Base-by-base conservation (phyloP, 2,329 filamentous ascomycete species). In the Cladosporium oxysporum region DNA sequence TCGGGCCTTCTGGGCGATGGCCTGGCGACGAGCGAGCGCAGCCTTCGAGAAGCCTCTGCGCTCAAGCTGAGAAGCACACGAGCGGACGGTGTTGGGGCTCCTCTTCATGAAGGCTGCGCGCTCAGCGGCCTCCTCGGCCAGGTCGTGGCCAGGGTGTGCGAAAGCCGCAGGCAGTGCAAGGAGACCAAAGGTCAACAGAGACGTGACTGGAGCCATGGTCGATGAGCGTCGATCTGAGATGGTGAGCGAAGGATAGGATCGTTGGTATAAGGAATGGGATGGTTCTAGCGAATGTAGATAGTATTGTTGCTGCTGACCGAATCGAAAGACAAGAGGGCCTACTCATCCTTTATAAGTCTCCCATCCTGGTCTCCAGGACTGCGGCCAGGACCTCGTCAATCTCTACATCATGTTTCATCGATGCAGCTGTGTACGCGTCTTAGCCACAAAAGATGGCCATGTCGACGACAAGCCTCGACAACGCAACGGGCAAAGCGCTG, bases 21-120 rank as follows among this genome's bases (percentile, higher is more conserved):
- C 69, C 49, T 71, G 69, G 31, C 70, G 71, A 61, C 70, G 70
- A 21, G 66, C 69, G 26, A 71, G 66, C 14, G 70, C 66, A 18
- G 65, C 53, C 23, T 69, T 69, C 29, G 66, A 29, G 29, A 69
- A 66, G 10, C 71, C 71, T n/a, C 70, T 68, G 31, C 66, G 65
- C 33, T 63, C 49, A 23, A 73, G 68, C 21, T 70, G 60, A n/a
- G 62, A 26, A 16, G 68, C 67, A 52, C 71, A 73, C 41, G 66
- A 69, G 57, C 68, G 67, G 37, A 73, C 69, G 12, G 66, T 68
- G n/a, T 70, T 69, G 41, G 70, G 68, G 35, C 66, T 66, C 59
- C 66, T 62, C 10, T 68, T 66, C 18, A 72, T 35, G 61, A 67
- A 73, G 18, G 68, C 64, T 7, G 47, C 66, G 28, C 70, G 69